Evolutionary conservation across 352 stramenopile species (phyloP).

Genomic region (Nothophytophthora sp.): DNA sequence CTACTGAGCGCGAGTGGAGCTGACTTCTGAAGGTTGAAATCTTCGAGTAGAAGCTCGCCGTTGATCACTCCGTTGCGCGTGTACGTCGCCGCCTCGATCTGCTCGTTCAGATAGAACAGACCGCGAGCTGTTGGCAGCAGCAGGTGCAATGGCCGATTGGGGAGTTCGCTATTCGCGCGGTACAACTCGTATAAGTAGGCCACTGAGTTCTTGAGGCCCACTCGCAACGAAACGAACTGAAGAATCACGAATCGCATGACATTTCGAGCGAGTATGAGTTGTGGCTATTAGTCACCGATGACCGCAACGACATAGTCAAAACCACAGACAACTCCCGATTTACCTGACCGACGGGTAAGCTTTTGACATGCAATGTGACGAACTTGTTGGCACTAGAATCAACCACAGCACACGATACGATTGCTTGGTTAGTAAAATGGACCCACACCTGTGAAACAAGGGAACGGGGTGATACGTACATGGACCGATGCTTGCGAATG

Average conservation of each 20-base stretch:
- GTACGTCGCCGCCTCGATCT: constrained; percentile 60
- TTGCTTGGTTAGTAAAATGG: background rate
- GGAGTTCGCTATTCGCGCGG: constrained; percentile 52
- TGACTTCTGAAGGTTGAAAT: constrained; percentile 58
- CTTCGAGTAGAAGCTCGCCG: constrained; percentile 63
- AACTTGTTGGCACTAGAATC: constrained; percentile 50
- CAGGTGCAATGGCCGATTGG: constrained; percentile 66
- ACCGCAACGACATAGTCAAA: too few species aligned
- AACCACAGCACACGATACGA: background rate
- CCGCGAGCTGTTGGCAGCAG: constrained; percentile 64
- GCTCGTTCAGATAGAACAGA: constrained; percentile 73
- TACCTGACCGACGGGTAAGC: constrained; percentile 76
- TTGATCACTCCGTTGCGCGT: constrained; percentile 63
- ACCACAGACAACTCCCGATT: too few species aligned
- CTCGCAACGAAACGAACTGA: constrained; percentile 57
- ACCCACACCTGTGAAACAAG: too few species aligned
- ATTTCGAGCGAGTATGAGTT: too few species aligned
- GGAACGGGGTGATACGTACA: constrained; percentile 34
- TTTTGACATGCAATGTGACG: constrained; percentile 73
- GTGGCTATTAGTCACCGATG: too few species aligned
- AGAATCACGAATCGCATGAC: too few species aligned
- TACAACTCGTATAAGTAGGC: constrained; percentile 82
- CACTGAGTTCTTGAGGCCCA: constrained; percentile 55
- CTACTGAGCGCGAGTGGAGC: constrained; percentile 1
- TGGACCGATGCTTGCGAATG: constrained; percentile 54